Conservation (phyloP, 1,284 basidiomycete genomes). For the Lignosus rhinocerotis region DNA sequence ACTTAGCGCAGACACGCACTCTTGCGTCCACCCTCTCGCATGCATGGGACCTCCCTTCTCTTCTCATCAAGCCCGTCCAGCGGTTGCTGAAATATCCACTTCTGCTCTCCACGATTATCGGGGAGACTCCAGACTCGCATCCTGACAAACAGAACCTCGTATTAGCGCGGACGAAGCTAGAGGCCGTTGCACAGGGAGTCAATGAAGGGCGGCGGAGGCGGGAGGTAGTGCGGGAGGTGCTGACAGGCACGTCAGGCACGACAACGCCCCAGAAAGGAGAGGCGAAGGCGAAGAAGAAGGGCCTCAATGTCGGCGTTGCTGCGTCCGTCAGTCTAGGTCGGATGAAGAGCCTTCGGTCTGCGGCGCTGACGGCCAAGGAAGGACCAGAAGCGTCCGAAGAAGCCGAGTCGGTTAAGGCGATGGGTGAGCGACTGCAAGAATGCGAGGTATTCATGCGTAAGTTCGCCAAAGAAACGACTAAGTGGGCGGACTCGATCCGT, state of each 20-base stretch:
- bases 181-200: constrained; percentile 79
- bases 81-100: constrained; percentile 92
- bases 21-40: constrained; percentile 77
- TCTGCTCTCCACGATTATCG: constrained; percentile 77
- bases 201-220: constrained; percentile 85
- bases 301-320: constrained; percentile 44
- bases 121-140: constrained; percentile 77
- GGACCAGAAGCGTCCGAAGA: constrained; percentile 47
- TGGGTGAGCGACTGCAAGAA: constrained; percentile 56
- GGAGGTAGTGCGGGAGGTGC: constrained; percentile 80
- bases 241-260: constrained; percentile 33
- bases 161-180: constrained; percentile 68
- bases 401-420: constrained; percentile 51
- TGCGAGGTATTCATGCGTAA: constrained; percentile 49
- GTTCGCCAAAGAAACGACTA: constrained; percentile 57
- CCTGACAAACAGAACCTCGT: constrained; percentile 70
- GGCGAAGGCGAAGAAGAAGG: constrained; percentile 45
- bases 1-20: constrained; percentile 68
- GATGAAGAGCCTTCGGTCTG: constrained; percentile 52
- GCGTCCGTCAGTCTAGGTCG: constrained; percentile 58
- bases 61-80: constrained; percentile 90
- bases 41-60: constrained; percentile 92
- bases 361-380: constrained; percentile 33
- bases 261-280: constrained; percentile 22
- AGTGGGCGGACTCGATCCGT: constrained; percentile 57